Conservation (phyloP, 2,329 filamentous ascomycete species). For the Pseudofabraea citricarpa region DNA sequence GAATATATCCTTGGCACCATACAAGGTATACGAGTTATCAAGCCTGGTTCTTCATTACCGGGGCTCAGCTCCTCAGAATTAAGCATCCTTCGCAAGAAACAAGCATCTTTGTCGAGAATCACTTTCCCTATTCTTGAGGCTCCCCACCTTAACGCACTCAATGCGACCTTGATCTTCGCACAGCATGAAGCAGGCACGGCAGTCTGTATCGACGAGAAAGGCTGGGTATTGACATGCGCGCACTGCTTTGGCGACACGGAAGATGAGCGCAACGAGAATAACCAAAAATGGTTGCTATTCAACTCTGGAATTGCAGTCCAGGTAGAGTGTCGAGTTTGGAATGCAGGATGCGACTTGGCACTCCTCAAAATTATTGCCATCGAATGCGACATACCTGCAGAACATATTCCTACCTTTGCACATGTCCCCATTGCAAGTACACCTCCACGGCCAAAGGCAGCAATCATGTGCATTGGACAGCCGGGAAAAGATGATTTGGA, state of each 20-base stretch:
- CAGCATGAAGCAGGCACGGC: conserved; percentile 46
- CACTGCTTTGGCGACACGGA: conserved; percentile 43
- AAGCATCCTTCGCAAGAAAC: not conserved
- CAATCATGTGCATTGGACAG: conserved; percentile 33
- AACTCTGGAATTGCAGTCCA: conserved; percentile 30
- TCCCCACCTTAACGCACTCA: conserved; percentile 3
- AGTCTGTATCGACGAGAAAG: conserved; percentile 39
- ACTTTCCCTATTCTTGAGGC: not conserved
- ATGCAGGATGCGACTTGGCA: conserved; percentile 37
- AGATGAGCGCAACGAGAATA: conserved; percentile 27
- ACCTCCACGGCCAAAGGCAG: not conserved
- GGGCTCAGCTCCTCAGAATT: not conserved
- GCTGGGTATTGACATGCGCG: conserved; percentile 44
- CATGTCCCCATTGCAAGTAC: not conserved
- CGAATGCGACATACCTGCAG: conserved; percentile 8
- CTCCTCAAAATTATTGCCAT: conserved; percentile 36
- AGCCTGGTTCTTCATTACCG: too few species aligned
- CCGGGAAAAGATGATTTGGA: conserved; percentile 41
- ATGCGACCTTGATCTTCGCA: conserved; percentile 40
- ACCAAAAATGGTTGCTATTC: conserved; percentile 37
- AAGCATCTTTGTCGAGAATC: not conserved
- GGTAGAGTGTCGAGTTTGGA: conserved; percentile 33
- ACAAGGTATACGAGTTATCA: too few species aligned
- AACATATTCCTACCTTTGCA: not conserved
- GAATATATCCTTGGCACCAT: too few species aligned